Base-by-base conservation (phyloP, 768 basidiomycete species). In the Omphalotus guepiniiformis region DNA sequence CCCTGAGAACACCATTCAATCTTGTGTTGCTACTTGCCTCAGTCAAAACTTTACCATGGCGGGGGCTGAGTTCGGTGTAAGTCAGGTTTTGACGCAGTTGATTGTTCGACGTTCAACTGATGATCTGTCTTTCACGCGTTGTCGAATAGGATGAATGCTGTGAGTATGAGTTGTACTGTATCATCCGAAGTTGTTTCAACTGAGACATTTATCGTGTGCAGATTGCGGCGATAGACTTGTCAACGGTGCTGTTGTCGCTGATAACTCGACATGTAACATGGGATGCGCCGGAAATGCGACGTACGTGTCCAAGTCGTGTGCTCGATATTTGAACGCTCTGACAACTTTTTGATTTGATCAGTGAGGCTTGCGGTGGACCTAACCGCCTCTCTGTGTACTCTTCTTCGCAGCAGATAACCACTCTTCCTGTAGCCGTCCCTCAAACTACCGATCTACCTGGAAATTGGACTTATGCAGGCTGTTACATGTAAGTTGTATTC, bases 381-480 rank as follows among this genome's bases (percentile, higher is more conserved):
- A 82, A 82, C 56, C 74, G 79, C n/a, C 58, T 90, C 22, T 87
- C 85, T 1, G 76, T 88, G 12, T 90, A 89, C 54, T 70, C 77
- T 0, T 71, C 76, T 0, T 75, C 63, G 6, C 68, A 65, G 3
- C 73, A 67, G 34, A 67, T 89, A 40, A 75, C 71, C 0, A 70
- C 70, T 6, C 64, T 81, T 15, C 78, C 86, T 1, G 75, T 88
- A 9, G 86, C 88, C 3, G 64, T 67, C 0, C 57, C 72, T 2
- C 74, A 79, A 54, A 80, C 67, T 6, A 78, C 76, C 1, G 69
- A 62, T 51, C 73, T 91, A 23, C 84, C 85, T 2, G 79, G 79
- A 16, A 59, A 76, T 27, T 91, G 79, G 79, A 25, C 58, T 23
- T 88, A 87, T 61, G 63, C 78, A 22, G 85, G 83, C 9, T 91